Conservation (phyloP, 2,329 filamentous ascomycete species). For the Xylaria sp. region DNA sequence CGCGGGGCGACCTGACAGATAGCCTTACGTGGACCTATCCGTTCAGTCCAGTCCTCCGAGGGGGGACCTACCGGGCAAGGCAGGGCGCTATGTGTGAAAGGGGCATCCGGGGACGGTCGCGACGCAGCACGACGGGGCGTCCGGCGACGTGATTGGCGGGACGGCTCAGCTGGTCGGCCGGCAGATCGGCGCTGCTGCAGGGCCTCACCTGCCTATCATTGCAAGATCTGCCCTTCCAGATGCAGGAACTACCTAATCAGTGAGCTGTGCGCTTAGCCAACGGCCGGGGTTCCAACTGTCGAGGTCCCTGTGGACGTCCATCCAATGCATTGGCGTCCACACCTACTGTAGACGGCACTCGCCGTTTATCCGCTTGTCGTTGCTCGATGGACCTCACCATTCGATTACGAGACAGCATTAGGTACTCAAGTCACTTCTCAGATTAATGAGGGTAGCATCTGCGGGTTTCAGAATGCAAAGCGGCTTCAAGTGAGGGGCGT, state of each 20-base stretch:
- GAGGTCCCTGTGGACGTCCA: too few relatives aligned
- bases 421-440: not conserved
- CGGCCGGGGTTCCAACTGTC: too few relatives aligned
- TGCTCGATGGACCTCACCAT: not conserved
- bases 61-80: not conserved
- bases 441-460: slow-evolving; percentile 8
- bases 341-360: not conserved
- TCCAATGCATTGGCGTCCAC: too few relatives aligned
- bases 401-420: not conserved
- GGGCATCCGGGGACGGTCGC: slow-evolving; percentile 13
- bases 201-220: slow-evolving; percentile 21
- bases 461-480: not conserved
- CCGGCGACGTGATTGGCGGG: slow-evolving; percentile 18
- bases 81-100: slow-evolving; percentile 13
- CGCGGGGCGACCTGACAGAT: not conserved
- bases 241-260: not conserved
- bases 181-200: slow-evolving; percentile 12
- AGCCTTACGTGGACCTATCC: not conserved
- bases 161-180: slow-evolving; percentile 19
- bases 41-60: not conserved
- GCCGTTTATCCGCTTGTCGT: not conserved
- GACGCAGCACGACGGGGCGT: slow-evolving; percentile 5
- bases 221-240: slow-evolving; percentile 19
- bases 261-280: not conserved
- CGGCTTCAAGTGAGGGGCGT: not conserved